Base-by-base conservation (phyloP, 805 yeast genomes). In the Wickerhamomyces rabaulensis region DNA sequence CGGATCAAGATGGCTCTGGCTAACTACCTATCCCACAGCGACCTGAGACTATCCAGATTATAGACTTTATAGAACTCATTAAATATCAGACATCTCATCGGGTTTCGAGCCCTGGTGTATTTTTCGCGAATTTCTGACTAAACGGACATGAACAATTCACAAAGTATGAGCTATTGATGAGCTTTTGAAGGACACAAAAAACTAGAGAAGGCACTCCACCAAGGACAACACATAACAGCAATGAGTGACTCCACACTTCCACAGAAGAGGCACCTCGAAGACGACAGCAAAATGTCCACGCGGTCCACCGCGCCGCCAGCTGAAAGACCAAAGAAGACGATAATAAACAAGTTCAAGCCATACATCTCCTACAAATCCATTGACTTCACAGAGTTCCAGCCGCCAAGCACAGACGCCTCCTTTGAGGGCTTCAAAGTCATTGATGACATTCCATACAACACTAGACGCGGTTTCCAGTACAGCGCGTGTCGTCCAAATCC, bases 381-480 rank as follows among this genome's bases (percentile, higher is more conserved):
- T 2, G 62, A 57, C 40, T 60, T 57, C 43, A 44, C 50, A 6
- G 40, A 37, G n/a, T 53, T 56, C 38, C 31, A 45, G 9, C 50
- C 54, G 4, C 31, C 46, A 12, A 19, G 36, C 1, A 9, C 40
- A 3, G 51, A 43, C 10, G 35, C 55, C 4, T 10, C 25, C 1
- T 16, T 42, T 4, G 45, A 53, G 6, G 56, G 49, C 6, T 74
- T 79, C 54, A 71, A 58, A 53, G 63, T 67, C 29, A 70, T 75
- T 21, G 95, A 87, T n/a, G 97, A 90, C 46, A 78, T 81, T 43
- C 97, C 97, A 0, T 70, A 76, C 54, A 89, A 89, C 61, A 52
- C 58, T 4, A 78, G 80, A 54, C 67, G 94, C 43, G 92, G 95
- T 1, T 92, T 83, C 68, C 80, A 88, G 51, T 92, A 91, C 63